Percentiles rank a stretch among this genome's conserved stretches.
phyloP scores from a whole-genome alignment of 768 basidiomycete genomes.

The Rhizopogon rudus region DNA sequence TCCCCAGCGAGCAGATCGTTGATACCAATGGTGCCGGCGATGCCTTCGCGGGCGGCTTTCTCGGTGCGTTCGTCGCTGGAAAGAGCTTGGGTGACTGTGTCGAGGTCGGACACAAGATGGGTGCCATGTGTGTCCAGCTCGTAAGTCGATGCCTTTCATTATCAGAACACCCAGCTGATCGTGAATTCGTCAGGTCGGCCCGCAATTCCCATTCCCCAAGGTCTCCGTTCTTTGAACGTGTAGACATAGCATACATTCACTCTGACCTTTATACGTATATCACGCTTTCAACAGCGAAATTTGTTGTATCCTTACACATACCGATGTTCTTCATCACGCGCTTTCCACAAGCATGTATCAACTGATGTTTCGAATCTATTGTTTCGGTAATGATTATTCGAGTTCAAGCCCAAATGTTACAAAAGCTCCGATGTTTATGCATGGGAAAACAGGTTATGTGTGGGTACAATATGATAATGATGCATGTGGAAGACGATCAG shows the following conservation, averaged over 20 bases:
- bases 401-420: neutral
- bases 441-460: constrained; percentile 6
- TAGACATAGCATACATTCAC: neutral
- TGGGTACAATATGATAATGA: constrained; percentile 19
- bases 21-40: constrained; percentile 99
- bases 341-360: constrained; percentile 34
- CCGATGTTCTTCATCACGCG: constrained; percentile 18
- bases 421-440: constrained; percentile 2
- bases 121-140: constrained; percentile 79
- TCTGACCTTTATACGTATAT: constrained; percentile 6
- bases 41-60: constrained; percentile 94
- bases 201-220: constrained; percentile 55
- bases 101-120: constrained; percentile 83
- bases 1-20: constrained; percentile 66
- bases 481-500: neutral
- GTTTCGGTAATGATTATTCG: neutral
- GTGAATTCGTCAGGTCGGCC: constrained; percentile 39
- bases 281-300: constrained; percentile 36
- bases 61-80: constrained; percentile 78
- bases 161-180: neutral
- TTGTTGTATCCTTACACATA: constrained; percentile 19
- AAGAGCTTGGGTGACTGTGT: constrained; percentile 75
- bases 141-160: constrained; percentile 33
- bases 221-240: constrained; percentile 34
- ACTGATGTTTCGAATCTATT: constrained; percentile 2